Base-by-base conservation (phyloP, 106 monocot genomes). In the Xerophyta viscosa region DNA sequence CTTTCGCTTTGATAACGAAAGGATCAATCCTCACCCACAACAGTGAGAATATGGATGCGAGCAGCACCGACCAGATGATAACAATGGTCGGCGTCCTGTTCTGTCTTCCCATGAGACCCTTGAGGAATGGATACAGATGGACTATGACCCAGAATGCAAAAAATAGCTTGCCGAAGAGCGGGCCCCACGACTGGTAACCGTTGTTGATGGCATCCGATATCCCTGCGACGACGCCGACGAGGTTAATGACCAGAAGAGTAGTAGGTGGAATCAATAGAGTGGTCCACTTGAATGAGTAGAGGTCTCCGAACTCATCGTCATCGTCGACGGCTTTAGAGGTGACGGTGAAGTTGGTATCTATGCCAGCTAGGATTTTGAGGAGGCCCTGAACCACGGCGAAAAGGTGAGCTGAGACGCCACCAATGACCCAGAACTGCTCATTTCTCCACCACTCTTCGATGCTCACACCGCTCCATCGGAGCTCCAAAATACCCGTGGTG, bases 11-110 rank as follows among this genome's bases (percentile, higher is more conserved):
- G 12, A 77, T 14, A 8, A 70, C 57, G 46, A 85, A 91, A 0
- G 91, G 91, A 26, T 91, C 84, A 27, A 91, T 91, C 73, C 84
- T 74, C 21, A 91, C 91, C 91, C 91, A 85, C n/a, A 91, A 59
- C 71, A 91, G 37, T 8, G 84, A 91, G 70, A 91, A 91, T 37
- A 90, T 90, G 21, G 89, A 90, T 24, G 89, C 89, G 18, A 90
- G 48, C 9, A 90, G 61, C 48, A 90, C 65, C 1, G 90, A 91
- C 90, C 90, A 91, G 41, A 91, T 84, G 53, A 91, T 68, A 12
- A 91, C 91, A 60, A 91, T 78, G 19, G 91, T 91, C 1, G 91
- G 91, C 6, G 91, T 91, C 57, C 91, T 66, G 46, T 85, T 91
- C 74, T 91, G 91, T 33, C 84, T 64, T 10, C 91, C 91, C 81